These are phyloP conservation scores for Ogataea wickerhamii DNA, from an alignment of 805 yeast genomes.

Conservation along the genomic window DNA sequence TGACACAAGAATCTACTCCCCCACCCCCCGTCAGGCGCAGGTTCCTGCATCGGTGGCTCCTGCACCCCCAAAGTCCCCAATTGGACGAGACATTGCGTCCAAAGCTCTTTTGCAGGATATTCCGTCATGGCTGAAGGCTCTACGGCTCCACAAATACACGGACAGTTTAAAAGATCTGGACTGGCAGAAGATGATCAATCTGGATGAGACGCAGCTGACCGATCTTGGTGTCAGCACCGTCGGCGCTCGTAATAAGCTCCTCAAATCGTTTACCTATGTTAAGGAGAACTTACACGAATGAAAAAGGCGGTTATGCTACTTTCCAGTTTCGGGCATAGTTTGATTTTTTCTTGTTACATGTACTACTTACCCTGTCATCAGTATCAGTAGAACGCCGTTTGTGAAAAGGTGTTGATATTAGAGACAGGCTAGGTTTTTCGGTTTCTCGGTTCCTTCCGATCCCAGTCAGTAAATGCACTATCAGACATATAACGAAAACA, in stretches of 20 bases:
- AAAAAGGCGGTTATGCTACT: no score
- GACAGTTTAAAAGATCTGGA: slow-evolving; percentile 67
- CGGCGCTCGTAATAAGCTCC: slow-evolving; percentile 91
- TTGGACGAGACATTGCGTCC: slow-evolving; percentile 49
- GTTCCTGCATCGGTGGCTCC: slow-evolving; percentile 7
- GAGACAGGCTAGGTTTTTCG: no score
- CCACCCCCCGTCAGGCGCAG: slow-evolving; percentile 14
- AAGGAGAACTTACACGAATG: slow-evolving; percentile 42
- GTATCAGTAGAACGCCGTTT: no score
- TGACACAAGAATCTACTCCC: slow-evolving; percentile 10
- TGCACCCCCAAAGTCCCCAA: slow-evolving; percentile 36
- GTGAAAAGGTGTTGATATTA: no score
- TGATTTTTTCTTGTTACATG: no score
- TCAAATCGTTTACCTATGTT: slow-evolving; percentile 87
- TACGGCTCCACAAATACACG: slow-evolving; percentile 92
- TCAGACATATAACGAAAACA: no score
- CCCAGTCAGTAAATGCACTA: no score
- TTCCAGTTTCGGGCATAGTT: no score
- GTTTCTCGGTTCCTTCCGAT: no score
- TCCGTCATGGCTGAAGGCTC: slow-evolving; percentile 87
- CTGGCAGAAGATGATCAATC: slow-evolving; percentile 76
- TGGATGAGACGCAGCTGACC: slow-evolving; percentile 67
- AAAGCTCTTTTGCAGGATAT: slow-evolving; percentile 64
- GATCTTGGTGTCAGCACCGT: slow-evolving; percentile 84
- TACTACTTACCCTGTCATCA: no score